Base-by-base conservation (phyloP, 2,329 filamentous ascomycete genomes). In the Zarea fungicola region DNA sequence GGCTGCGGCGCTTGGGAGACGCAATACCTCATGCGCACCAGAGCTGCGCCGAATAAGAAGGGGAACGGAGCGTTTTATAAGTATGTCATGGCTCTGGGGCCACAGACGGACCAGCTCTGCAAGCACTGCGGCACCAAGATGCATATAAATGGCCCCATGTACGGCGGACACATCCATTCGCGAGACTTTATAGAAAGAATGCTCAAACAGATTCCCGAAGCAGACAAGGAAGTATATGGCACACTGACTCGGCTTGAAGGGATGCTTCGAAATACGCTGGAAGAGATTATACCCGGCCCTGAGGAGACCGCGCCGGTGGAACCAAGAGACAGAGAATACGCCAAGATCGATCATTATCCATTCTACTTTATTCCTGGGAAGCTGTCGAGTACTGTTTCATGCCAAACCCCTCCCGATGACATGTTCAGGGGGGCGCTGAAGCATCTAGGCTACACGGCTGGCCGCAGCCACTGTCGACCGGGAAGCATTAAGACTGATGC, bases 401-500 rank as follows among this genome's bases (percentile, higher is more conserved):
- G 86, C 59, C 71, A 81, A 22, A 89, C 89, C 4, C 89, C 92
- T 0, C 78, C 86, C n/a, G 83, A 91, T 54, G 83, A 88, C 55
- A 77, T 84, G 47, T 70, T 99, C 52, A 81, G 88, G 40, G 92
- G 93, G 19, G 93, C 93, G 3, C 71, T 99, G 25, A 77, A 83
- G 19, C 79, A 85, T 52, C 75, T 95, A 1, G 93, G 92, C 6
- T 97, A 95, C 63, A 77, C 79, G 39, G 87, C 87, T 4, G 88
- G 88, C 1, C 82, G 92, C 59, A 95, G 88, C 58, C 93, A 99
- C 66, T 89, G 89, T 58, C 89, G 90, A 56, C 79, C 89, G 0
- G 92, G 91, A 22, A 93, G 88, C 60, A 83, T 97, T 67, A 95
- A 95, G 71, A 97, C 93, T 0, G 83, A 97, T 66, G 93, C 93